These are phyloP conservation scores for Wickerhamomyces kurtzmanii DNA, from an alignment of 805 yeast genomes.

Conservation along the genomic window DNA sequence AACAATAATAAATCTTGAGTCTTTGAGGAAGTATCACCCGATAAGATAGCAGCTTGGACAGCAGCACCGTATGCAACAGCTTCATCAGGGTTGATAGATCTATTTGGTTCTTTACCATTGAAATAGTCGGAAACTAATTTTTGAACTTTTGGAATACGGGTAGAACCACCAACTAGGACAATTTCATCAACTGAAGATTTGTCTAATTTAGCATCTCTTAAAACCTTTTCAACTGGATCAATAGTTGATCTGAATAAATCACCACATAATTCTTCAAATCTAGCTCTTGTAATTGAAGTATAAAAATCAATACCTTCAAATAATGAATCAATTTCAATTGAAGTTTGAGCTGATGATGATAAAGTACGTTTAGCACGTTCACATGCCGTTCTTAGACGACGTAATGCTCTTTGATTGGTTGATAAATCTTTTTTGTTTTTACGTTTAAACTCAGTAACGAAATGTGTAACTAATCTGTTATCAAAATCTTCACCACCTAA, in stretches of 20 bases:
- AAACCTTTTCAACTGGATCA: slow-evolving; percentile 92
- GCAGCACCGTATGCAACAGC: slow-evolving; percentile 99
- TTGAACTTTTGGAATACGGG: slow-evolving; percentile 96
- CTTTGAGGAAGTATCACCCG: slow-evolving; percentile 94
- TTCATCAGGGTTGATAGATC: slow-evolving; percentile 96
- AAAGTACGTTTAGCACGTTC: slow-evolving; percentile 97
- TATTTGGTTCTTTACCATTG: slow-evolving; percentile 96
- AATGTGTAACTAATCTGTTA: slow-evolving; percentile 79
- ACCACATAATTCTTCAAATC: slow-evolving; percentile 94
- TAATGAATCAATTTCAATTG: slow-evolving; percentile 90
- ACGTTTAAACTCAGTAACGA: slow-evolving; percentile 83
- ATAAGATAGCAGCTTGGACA: slow-evolving; percentile 92
- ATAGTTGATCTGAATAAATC: slow-evolving; percentile 89
- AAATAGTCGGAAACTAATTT: slow-evolving; percentile 92
- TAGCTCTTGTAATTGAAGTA: slow-evolving; percentile 93
- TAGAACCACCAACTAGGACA: slow-evolving; percentile 95
- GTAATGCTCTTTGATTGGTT: slow-evolving; percentile 75
- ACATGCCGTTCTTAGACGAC: slow-evolving; percentile 93
- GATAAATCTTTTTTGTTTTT: slow-evolving; percentile 81
- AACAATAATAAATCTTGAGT: slow-evolving; percentile 90
- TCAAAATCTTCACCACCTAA: slow-evolving; percentile 95
- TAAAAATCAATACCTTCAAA: slow-evolving; percentile 94
- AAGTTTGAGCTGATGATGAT: slow-evolving; percentile 91
- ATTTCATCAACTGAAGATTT: slow-evolving; percentile 87
- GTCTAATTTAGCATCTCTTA: slow-evolving; percentile 84